A percentile compares a stretch with the other conserved stretches of the same genome.
Evolutionary conservation across 805 yeast species (phyloP).

Genomic region (Candida tammaniensis): DNA sequence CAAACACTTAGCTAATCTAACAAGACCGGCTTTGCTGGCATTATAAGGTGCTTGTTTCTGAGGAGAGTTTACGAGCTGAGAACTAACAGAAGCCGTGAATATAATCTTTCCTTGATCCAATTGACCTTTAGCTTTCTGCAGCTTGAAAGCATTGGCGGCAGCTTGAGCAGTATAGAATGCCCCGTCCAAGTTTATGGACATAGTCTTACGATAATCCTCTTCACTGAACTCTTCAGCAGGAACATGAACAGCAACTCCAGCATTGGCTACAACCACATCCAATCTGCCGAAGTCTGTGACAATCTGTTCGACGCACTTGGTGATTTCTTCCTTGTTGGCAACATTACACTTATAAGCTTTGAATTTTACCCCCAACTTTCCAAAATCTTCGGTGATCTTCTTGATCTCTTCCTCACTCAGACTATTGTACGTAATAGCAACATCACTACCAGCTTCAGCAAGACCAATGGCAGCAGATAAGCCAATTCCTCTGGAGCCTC

Average conservation of each 20-base stretch:
- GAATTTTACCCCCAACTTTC: slow-evolving; percentile 12
- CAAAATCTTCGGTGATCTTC: slow-evolving; percentile 10
- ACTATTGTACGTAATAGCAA: slow-evolving; percentile 32
- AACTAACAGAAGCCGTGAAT: slow-evolving; percentile 86
- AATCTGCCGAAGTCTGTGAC: slow-evolving; percentile 37
- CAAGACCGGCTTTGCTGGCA: slow-evolving; percentile 80
- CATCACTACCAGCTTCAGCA: slow-evolving; percentile 40
- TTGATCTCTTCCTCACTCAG: slow-evolving; percentile 10
- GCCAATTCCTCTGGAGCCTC: slow-evolving; percentile 47
- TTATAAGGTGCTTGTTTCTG: slow-evolving; percentile 85
- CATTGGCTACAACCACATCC: slow-evolving; percentile 43
- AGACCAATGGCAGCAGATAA: slow-evolving; percentile 43
- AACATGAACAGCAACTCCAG: slow-evolving; percentile 41
- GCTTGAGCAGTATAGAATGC: slow-evolving; percentile 46
- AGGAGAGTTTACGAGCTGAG: slow-evolving; percentile 80
- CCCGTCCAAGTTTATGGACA: slow-evolving; percentile 43
- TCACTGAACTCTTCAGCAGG: slow-evolving; percentile 32
- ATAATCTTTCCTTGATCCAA: slow-evolving; percentile 23
- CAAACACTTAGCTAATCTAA: slow-evolving; percentile 71
- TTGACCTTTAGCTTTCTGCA: slow-evolving; percentile 34
- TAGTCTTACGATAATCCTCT: slow-evolving; percentile 32
- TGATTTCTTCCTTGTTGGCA: slow-evolving; percentile 32
- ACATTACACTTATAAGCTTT: slow-evolving; percentile 45
- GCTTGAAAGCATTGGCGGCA: slow-evolving; percentile 43
- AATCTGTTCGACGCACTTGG: slow-evolving; percentile 23